phyloP scores from a whole-genome alignment of 2,329 filamentous ascomycete genomes.

The Acephala macrosclerotiorum region DNA sequence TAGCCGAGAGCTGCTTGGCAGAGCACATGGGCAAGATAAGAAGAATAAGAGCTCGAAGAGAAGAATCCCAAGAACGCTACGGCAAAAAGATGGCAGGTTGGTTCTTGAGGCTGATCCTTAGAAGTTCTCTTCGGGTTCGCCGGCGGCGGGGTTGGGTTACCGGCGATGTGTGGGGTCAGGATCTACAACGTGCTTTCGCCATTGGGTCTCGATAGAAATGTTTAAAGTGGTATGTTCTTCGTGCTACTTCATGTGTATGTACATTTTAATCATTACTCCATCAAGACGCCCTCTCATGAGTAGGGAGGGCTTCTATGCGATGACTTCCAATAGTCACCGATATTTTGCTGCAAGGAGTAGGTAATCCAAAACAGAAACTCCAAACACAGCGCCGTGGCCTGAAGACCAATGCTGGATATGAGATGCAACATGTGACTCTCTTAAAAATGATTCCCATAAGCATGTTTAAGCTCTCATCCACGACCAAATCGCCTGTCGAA shows the following conservation, averaged over 20 bases:
- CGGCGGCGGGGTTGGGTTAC: not conserved
- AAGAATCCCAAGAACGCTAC: not conserved
- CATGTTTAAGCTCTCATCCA: conserved; percentile 37
- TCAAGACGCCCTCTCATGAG: conserved; percentile 7
- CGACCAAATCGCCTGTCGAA: conserved; percentile 78
- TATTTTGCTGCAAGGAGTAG: not conserved
- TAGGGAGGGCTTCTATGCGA: not conserved
- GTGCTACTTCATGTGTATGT: conserved; percentile 8
- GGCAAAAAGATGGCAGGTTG: not conserved
- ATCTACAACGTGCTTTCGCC: conserved; percentile 6
- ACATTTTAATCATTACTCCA: conserved; percentile 9
- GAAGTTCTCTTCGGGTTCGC: not conserved
- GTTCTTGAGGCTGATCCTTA: not conserved
- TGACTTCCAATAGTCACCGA: not conserved
- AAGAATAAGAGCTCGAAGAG: conserved; percentile 1
- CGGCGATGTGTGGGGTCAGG: not conserved
- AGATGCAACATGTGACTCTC: not conserved
- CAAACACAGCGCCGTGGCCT: not conserved
- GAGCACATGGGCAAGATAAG: conserved; percentile 19
- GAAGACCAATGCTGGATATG: not conserved
- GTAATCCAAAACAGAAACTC: not conserved
- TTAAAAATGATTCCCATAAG: not conserved
- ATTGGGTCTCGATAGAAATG: conserved; percentile 5
- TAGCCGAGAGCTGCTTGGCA: not conserved
- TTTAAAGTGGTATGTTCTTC: not conserved